A percentile compares a stretch with the other conserved stretches of the same genome.
These are phyloP conservation scores for Wickerhamomyces queroliae DNA, from an alignment of 805 yeast genomes.

Conservation along the genomic window DNA sequence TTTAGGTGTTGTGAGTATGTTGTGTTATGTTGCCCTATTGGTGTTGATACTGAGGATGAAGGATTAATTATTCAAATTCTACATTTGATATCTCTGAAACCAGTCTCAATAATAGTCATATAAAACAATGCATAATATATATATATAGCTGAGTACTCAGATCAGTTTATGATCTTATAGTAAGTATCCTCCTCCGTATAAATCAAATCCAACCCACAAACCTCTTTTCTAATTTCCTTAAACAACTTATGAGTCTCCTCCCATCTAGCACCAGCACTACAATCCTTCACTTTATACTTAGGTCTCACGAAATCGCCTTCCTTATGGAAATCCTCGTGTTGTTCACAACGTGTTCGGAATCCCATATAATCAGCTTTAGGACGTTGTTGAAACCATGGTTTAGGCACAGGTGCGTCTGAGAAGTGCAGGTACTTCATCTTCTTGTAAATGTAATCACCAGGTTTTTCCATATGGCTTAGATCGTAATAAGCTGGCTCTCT, in stretches of 20 bases:
- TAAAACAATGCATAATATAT: neutral
- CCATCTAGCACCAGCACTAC: conserved; percentile 19
- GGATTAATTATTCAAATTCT: no score
- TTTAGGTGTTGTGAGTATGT: conserved; percentile 42
- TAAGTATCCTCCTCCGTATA: conserved; percentile 16
- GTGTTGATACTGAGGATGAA: conserved; percentile 42
- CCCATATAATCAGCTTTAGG: conserved; percentile 9
- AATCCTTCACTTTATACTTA: conserved; percentile 7
- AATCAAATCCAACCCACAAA: conserved; percentile 17
- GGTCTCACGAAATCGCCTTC: conserved; percentile 6
- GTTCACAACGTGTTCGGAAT: conserved; percentile 12
- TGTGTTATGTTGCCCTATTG: conserved; percentile 45
- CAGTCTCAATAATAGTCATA: neutral
- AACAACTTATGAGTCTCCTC: conserved; percentile 13
- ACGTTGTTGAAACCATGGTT: conserved; percentile 47
- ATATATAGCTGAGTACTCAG: neutral
- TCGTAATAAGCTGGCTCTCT: conserved; percentile 15
- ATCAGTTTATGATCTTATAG: conserved; percentile 13
- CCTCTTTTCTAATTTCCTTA: conserved; percentile 13
- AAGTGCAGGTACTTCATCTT: conserved; percentile 49
- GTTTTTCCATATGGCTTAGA: conserved; percentile 7
- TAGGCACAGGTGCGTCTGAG: conserved; percentile 60
- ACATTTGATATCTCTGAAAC: no score
- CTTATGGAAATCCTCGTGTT: conserved; percentile 8
- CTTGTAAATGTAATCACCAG: conserved; percentile 16